Percentiles rank a stretch among this genome's conserved stretches.
Conservation (phyloP, 352 stramenopile species). For the Globisporangium lucens region DNA sequence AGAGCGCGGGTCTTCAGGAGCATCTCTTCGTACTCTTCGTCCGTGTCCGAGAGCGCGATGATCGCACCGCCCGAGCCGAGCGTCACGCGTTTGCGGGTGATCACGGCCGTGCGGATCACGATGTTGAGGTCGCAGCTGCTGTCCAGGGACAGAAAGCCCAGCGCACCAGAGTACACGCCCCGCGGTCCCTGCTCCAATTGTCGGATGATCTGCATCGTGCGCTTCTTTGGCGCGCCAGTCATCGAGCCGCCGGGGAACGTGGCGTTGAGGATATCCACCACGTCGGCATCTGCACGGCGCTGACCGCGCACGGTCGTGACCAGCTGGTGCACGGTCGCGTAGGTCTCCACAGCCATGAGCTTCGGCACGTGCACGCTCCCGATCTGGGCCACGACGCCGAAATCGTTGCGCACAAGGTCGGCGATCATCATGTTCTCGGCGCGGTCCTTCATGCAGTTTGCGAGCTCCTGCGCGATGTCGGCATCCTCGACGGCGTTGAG, state of each 20-base stretch:
- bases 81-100: conserved; percentile 72
- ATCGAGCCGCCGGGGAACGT: conserved; percentile 97
- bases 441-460: conserved; percentile 89
- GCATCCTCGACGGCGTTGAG: conserved; percentile 41
- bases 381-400: conserved; percentile 90
- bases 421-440: conserved; percentile 99
- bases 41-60: conserved; percentile 90
- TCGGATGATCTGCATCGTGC: conserved; percentile 96
- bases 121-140: conserved; percentile 97
- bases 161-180: conserved; percentile 95
- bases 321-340: conserved; percentile 97
- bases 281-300: conserved; percentile 39
- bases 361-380: conserved; percentile 91
- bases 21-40: conserved; percentile 95
- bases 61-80: conserved; percentile 96
- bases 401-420: conserved; percentile 96
- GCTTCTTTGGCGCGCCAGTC: conserved; percentile 96
- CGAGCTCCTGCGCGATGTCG: conserved; percentile 71
- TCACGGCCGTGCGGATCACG: conserved; percentile 94
- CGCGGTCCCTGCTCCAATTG: conserved; percentile 84
- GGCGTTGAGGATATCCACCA: conserved; percentile 91
- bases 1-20: conserved; percentile 85
- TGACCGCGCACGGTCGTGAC: conserved; percentile 93
- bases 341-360: conserved; percentile 95
- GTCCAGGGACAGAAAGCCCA: conserved; percentile 96